These are phyloP conservation scores for Thielaviopsis ethacetica DNA, from an alignment of 2,329 filamentous ascomycete species.

Conservation along the genomic window DNA sequence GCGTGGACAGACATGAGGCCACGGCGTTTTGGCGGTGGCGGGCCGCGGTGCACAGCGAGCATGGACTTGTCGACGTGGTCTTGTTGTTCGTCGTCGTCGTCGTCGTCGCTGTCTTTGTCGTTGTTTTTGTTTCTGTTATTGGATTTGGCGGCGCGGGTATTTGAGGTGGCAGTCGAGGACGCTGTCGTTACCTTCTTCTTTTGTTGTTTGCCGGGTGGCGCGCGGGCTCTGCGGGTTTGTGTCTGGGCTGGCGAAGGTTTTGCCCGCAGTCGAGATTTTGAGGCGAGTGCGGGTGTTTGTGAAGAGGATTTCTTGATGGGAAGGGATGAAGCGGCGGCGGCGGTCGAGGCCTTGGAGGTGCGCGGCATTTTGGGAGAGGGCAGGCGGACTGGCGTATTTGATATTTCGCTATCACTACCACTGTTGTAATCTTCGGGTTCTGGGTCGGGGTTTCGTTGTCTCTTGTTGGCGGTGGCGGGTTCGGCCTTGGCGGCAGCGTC, in stretches of 20 bases:
- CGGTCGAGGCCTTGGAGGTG: neutral
- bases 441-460: neutral
- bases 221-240: neutral
- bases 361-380: neutral
- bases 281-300: neutral
- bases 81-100: slow-evolving; percentile 16
- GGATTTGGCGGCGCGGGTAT: neutral
- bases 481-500: neutral
- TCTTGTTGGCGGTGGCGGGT: neutral
- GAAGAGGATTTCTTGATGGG: neutral
- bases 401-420: neutral
- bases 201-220: neutral
- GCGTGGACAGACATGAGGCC: slow-evolving; percentile 37
- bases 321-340: neutral
- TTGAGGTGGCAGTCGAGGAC: neutral
- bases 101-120: slow-evolving; percentile 14
- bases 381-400: neutral
- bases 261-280: neutral
- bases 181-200: neutral
- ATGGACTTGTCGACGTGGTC: slow-evolving; percentile 29
- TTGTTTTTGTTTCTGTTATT: neutral
- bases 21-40: slow-evolving; percentile 37
- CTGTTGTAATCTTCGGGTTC: neutral
- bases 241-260: slow-evolving; percentile 8
- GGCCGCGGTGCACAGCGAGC: slow-evolving; percentile 33